phyloP scores from a whole-genome alignment of 768 basidiomycete genomes.

The Hortiboletus flavorubellus region DNA sequence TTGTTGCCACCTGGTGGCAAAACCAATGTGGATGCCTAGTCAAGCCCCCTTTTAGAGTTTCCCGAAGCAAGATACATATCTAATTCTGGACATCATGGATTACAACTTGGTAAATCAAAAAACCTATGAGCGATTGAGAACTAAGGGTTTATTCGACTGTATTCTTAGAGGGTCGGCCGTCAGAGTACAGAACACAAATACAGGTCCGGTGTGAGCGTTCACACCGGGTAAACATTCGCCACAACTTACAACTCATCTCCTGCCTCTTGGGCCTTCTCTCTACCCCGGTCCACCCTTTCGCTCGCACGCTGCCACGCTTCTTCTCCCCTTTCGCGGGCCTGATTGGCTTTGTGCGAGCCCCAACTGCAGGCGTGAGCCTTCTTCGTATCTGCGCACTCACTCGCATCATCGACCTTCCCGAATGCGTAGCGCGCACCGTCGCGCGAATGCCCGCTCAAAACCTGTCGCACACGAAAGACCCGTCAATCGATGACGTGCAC shows the following conservation, averaged over 20 bases:
- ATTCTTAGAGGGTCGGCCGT: not conserved
- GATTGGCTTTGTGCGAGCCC: conserved; percentile 26
- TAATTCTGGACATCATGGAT: too few relatives aligned
- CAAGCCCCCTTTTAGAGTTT: too few relatives aligned
- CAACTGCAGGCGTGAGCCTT: conserved; percentile 11
- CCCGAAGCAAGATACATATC: too few relatives aligned
- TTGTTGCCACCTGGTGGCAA: too few relatives aligned
- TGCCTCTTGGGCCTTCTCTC: conserved; percentile 21
- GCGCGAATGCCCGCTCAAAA: conserved; percentile 39
- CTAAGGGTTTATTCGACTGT: too few relatives aligned
- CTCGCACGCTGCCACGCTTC: conserved; percentile 23
- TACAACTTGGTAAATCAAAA: too few relatives aligned
- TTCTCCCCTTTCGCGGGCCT: conserved; percentile 22
- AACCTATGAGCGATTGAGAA: too few relatives aligned
- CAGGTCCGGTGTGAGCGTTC: not conserved
- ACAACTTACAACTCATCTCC: conserved; percentile 25
- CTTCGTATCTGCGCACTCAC: conserved; percentile 19
- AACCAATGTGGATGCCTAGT: too few relatives aligned
- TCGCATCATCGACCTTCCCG: conserved; percentile 31
- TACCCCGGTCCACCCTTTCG: conserved; percentile 1
- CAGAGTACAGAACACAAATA: not conserved
- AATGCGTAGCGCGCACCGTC: conserved; percentile 24
- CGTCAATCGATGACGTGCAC: not conserved
- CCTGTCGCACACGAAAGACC: conserved; percentile 10
- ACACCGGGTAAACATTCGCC: not conserved